These are phyloP conservation scores for Leptographium lundbergii DNA, from an alignment of 2,329 filamentous ascomycete species.

Conservation along the genomic window DNA sequence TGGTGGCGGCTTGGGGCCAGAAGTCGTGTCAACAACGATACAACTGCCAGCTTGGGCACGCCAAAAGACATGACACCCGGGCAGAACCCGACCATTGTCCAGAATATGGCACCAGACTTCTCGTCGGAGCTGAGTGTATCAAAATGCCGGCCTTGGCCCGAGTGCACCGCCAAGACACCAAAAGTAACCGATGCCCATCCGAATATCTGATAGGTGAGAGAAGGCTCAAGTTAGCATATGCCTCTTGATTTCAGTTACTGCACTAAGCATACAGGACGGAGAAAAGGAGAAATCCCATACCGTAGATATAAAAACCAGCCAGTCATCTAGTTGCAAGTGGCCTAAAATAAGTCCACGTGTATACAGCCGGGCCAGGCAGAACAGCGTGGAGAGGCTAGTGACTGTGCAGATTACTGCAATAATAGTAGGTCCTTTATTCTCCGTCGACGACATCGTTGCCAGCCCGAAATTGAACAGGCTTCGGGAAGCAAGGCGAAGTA, in stretches of 20 bases:
- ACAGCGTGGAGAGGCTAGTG: background rate
- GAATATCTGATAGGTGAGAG: conserved; percentile 14
- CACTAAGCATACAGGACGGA: too few species aligned
- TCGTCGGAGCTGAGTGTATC: conserved; percentile 18
- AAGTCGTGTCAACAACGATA: conserved; percentile 24
- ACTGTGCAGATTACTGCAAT: too few species aligned
- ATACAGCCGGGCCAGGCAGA: background rate
- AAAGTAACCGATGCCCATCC: conserved; percentile 22
- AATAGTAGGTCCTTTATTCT: too few species aligned
- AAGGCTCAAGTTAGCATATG: background rate
- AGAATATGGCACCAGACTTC: conserved; percentile 20
- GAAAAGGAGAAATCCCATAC: background rate
- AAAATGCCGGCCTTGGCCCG: conserved; percentile 28
- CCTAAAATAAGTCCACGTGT: background rate
- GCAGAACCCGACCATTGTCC: conserved; percentile 23
- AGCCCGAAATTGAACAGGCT: too few species aligned
- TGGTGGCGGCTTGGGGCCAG: conserved; percentile 24
- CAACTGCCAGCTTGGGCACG: conserved; percentile 28
- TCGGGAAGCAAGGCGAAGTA: too few species aligned
- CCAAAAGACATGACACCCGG: conserved; percentile 26
- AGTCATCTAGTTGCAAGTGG: background rate
- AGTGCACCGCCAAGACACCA: conserved; percentile 20
- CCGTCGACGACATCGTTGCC: too few species aligned
- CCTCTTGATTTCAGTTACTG: background rate
- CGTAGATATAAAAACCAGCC: background rate